Conservation (phyloP, 2,329 filamentous ascomycete genomes). For the Neofusicoccum umdonicola region DNA sequence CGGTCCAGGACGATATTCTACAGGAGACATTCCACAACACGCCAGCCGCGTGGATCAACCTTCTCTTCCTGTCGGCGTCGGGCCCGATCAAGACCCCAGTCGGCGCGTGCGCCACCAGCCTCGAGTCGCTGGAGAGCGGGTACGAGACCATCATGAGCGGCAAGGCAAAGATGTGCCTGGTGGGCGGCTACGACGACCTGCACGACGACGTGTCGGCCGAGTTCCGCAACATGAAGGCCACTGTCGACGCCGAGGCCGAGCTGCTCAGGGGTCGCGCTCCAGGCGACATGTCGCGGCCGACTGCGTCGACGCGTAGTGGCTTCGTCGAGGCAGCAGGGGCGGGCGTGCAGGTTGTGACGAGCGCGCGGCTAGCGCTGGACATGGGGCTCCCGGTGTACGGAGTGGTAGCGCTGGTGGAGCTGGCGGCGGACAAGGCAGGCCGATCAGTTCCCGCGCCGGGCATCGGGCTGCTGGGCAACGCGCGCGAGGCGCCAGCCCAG, state of each 20-base stretch:
- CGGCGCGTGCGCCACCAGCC: conserved; percentile 38
- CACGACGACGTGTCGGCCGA: conserved; percentile 30
- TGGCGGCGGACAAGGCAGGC: conserved; percentile 34
- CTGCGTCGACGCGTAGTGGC: conserved; percentile 31
- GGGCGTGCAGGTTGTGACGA: conserved; percentile 37
- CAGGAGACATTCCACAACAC: conserved; percentile 40
- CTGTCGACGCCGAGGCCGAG: conserved; percentile 32
- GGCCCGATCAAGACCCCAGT: conserved; percentile 39
- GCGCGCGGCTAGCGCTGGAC: conserved; percentile 34
- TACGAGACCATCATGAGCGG: conserved; percentile 32
- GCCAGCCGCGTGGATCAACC: conserved; percentile 39
- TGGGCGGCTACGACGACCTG: conserved; percentile 38
- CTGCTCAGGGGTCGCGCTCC: conserved; percentile 25
- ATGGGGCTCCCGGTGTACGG: conserved; percentile 37
- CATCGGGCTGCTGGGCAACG: conserved; percentile 35
- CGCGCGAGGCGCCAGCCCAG: conserved; percentile 22
- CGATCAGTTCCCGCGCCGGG: conserved; percentile 42
- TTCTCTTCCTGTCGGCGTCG: conserved; percentile 36
- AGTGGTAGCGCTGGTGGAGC: conserved; percentile 34
- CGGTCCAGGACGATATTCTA: conserved; percentile 35
- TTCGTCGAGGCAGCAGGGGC: conserved; percentile 40
- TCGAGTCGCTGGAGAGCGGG: conserved; percentile 38
- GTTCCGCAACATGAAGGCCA: conserved; percentile 40
- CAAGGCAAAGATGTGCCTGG: conserved; percentile 32
- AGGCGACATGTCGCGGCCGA: conserved; percentile 37